Evolutionary conservation across 2,329 filamentous ascomycete genomes (phyloP), one percentile per base, ranked within the genome.

Genomic region (Coniochaeta ligniaria): DNA sequence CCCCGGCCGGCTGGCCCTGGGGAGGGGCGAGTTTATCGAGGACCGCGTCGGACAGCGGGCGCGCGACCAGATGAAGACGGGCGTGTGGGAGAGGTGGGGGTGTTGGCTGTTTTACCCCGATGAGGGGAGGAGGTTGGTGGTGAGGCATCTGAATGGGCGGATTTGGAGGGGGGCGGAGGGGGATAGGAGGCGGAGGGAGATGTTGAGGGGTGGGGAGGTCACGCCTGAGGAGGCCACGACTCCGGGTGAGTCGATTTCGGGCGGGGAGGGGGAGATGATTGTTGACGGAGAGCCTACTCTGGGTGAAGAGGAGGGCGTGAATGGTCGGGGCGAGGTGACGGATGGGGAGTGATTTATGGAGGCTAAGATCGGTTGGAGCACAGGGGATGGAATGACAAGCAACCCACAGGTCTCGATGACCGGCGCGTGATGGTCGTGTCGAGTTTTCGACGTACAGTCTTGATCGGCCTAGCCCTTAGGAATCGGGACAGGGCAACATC

Each of bases 61-160:
- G 1, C 74, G 82, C n/a, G 70, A 74, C 0, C 80, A 83, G 67
- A 84, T 84, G 82, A 84, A 84, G 65, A 73, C 78, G 6, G 80
- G 81, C 0, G 58, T 70, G 33, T 84, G 80, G 78, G 63, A 63
- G 1, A 78, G 78, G 62, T 84, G 81, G 81, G 82, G 80, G 0
- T 81, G 76, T 36, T 84, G 82, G 82, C 70, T 83, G 20, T 84
- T 81, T 63, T 82, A 81, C 38, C 81, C 82, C 0, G 74, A 75
- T 1, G 70, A 78, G 2, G 82, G 80, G 1, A 75, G 68, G 59
- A 64, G 67, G 54, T 63, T 80, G 6, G 83, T 81, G 57, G 62
- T 84, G 54, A 71, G 76, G 52, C 82, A 84, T 62, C 71, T 83
- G 0, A 74, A 82, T 45, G 82, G 82, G 0, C 72, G 82, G 17